Conservation (phyloP, 176 grass and related monocot genomes). For the Oryza punctata region DNA sequence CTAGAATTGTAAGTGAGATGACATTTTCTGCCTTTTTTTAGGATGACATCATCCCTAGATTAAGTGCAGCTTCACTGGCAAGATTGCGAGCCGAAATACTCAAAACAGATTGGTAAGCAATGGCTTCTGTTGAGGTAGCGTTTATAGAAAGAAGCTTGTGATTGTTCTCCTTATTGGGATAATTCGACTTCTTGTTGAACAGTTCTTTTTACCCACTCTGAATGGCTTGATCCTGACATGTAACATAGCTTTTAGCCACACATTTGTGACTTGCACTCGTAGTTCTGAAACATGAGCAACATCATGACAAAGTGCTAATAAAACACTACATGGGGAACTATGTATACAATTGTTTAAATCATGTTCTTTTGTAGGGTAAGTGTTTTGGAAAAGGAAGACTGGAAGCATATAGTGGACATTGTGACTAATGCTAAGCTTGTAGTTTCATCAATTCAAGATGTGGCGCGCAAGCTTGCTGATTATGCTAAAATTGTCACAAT, state of each 20-base stretch:
- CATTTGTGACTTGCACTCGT: neutral
- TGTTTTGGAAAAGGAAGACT: constrained; percentile 89
- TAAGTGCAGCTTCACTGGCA: constrained; percentile 79
- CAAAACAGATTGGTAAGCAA: constrained; percentile 88
- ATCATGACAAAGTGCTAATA: neutral
- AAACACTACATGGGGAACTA: neutral
- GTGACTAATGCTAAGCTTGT: constrained; percentile 89
- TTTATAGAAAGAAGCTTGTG: neutral
- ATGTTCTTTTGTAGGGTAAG: constrained; percentile 64
- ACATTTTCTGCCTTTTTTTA: constrained; percentile 27
- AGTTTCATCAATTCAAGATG: constrained; percentile 87
- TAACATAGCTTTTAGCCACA: neutral
- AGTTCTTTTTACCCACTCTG: neutral
- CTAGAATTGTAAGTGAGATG: neutral
- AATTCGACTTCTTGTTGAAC: neutral
- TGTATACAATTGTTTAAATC: neutral
- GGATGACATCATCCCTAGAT: constrained; percentile 94
- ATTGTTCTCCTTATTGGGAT: neutral
- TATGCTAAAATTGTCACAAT: constrained; percentile 58
- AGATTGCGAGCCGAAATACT: constrained; percentile 87
- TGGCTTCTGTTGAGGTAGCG: neutral
- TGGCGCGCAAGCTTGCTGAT: constrained; percentile 65
- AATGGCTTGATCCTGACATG: neutral
- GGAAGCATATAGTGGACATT: constrained; percentile 83
- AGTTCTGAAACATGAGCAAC: neutral